Base-by-base conservation (phyloP, 345 rosid species). In the Geranium rotundifolium region DNA sequence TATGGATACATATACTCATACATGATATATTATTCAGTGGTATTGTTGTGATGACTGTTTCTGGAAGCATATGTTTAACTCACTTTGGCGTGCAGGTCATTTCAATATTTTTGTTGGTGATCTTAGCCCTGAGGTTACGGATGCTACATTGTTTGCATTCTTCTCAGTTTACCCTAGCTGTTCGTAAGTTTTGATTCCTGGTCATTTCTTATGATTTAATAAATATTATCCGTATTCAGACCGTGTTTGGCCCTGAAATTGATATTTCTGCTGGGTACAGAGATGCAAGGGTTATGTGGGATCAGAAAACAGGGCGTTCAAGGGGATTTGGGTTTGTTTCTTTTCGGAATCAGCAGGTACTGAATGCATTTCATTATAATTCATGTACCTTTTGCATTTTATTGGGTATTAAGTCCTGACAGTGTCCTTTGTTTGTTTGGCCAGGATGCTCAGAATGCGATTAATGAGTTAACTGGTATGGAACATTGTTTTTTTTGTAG, bases 211-310 rank as follows among this genome's bases (percentile, higher is more conserved):
- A 2, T 19, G 23, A 17, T 57, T 19, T 15, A 19, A 5, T 57
- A 19, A 57, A 17, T 17, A 57, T 19, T 57, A 12, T 6, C 4
- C 8, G 29, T 19, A 19, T 19, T 20, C n/a, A 19, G 16, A 14
- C 23, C 29, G 9, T 15, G 39, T 59, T 59, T 13, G 29, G 17
- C 58, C 58, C 17, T 0, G n/a, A 55, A 31, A 60, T 19, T 70
- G 18, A 46, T 18, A 14, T 9, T 10, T 50, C 2, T 37, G 23
- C 61, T 56, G 60, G 61, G 58, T 67, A 58, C 70, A 86, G 91
- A 66, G 91, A 86, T 78, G 89, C 92, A 30, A 85, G 84, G 79
- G 97, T 90, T 37, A 90, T 90, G 97, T 90, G 97, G 97, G 97
- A 90, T 71, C 97, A 85, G 75, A 87, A 90, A 78, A 90, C 95